Conservation (phyloP, 1,284 basidiomycete genomes). For the Ceratorhiza oryzae-sativae region DNA sequence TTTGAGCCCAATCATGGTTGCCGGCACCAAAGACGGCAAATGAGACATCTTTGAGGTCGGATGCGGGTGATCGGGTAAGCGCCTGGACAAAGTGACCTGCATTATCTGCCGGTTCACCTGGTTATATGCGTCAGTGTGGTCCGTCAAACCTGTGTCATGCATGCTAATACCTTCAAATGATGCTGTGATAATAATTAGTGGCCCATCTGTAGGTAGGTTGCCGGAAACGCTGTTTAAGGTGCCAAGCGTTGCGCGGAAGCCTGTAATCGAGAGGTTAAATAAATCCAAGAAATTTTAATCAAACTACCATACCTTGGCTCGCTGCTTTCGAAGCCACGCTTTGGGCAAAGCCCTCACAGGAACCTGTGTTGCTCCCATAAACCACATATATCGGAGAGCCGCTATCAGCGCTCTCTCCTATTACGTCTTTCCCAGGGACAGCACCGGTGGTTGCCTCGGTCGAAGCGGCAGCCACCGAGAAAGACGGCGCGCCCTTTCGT, state of each 20-base stretch:
- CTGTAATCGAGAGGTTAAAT: constrained; percentile 45
- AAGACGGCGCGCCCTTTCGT: constrained; percentile 42
- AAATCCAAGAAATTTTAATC: background rate
- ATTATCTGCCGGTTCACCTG: constrained; percentile 60
- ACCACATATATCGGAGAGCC: constrained; percentile 32
- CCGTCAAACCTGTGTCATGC: background rate
- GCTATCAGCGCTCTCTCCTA: background rate
- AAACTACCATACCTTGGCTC: constrained; percentile 26
- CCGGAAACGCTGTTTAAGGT: constrained; percentile 57
- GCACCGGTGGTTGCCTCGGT: background rate
- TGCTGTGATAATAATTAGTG: constrained; percentile 60
- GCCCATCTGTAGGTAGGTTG: constrained; percentile 57
- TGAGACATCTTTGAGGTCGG: constrained; percentile 52
- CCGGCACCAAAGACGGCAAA: constrained; percentile 64
- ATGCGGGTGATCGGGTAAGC: constrained; percentile 49
- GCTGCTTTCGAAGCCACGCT: constrained; percentile 30
- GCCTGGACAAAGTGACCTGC: constrained; percentile 59
- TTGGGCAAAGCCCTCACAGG: constrained; percentile 42
- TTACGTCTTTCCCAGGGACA: constrained; percentile 8
- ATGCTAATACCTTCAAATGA: constrained; percentile 58
- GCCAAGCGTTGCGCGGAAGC: constrained; percentile 55
- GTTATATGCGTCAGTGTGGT: background rate
- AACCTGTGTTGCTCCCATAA: constrained; percentile 42
- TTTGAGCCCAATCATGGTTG: constrained; percentile 61
- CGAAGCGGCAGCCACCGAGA: constrained; percentile 24